Evolutionary conservation across 2,329 filamentous ascomycete species (phyloP).

Genomic region (Clonostachys sp.): DNA sequence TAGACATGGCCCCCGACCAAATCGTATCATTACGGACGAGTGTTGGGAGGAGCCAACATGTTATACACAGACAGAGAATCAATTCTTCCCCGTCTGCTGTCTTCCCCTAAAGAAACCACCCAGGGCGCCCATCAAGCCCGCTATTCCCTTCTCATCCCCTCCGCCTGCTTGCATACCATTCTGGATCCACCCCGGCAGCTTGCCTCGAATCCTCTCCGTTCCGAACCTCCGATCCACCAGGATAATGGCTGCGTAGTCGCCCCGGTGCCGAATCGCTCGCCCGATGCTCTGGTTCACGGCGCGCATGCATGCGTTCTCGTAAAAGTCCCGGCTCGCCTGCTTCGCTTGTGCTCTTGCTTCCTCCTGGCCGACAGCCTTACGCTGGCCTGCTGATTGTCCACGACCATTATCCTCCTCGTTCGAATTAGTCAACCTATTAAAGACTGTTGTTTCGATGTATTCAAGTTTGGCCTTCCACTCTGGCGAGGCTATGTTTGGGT

Average conservation of each 20-base stretch:
- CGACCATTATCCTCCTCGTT: conserved; percentile 2
- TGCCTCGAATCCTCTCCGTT: conserved; percentile 66
- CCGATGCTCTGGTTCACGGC: conserved; percentile 97
- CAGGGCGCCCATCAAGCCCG: conserved; percentile 53
- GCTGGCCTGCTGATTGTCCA: neutral
- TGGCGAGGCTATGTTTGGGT: conserved; percentile 81
- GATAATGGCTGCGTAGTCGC: conserved; percentile 87
- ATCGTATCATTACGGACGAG: neutral
- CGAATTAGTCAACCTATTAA: conserved; percentile 22
- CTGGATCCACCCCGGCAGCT: conserved; percentile 87
- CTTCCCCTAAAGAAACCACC: conserved; percentile 55
- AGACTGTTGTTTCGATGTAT: conserved; percentile 67
- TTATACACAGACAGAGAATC: neutral
- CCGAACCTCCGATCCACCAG: conserved; percentile 78
- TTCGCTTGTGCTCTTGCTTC: conserved; percentile 31
- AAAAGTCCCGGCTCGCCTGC: conserved; percentile 69
- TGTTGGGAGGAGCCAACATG: neutral
- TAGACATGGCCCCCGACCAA: neutral
- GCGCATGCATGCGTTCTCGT: conserved; percentile 94
- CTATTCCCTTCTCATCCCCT: conserved; percentile 42
- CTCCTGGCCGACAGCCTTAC: conserved; percentile 7
- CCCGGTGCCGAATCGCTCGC: conserved; percentile 79
- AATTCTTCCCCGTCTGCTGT: conserved; percentile 1
- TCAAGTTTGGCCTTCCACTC: conserved; percentile 92
- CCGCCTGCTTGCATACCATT: conserved; percentile 54